phyloP scores from a whole-genome alignment of 1,284 basidiomycete genomes.

The Tilletia setariae region DNA sequence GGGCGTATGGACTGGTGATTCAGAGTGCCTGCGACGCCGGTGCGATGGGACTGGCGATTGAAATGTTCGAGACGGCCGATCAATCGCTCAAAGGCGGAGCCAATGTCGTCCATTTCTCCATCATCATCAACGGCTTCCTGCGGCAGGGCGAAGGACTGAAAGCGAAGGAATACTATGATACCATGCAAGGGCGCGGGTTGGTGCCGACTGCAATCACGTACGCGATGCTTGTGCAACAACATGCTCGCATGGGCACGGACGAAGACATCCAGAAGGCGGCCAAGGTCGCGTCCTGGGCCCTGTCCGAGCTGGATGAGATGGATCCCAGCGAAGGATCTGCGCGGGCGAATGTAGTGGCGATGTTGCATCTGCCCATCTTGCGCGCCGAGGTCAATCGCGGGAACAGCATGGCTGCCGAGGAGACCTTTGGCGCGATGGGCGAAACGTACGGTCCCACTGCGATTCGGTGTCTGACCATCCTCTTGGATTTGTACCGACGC shows the following conservation, averaged over 20 bases:
- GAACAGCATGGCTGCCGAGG: slow-evolving; percentile 15
- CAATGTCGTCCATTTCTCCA: slow-evolving; percentile 68
- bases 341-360: slow-evolving; percentile 19
- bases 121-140: slow-evolving; percentile 77
- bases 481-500: slow-evolving; percentile 8
- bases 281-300: slow-evolving; percentile 32
- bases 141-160: slow-evolving; percentile 61
- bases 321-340: background rate
- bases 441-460: background rate
- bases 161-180: slow-evolving; percentile 70
- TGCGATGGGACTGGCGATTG: slow-evolving; percentile 66
- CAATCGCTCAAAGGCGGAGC: slow-evolving; percentile 37
- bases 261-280: slow-evolving; percentile 26
- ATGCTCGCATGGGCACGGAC: slow-evolving; percentile 36
- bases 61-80: slow-evolving; percentile 61
- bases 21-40: slow-evolving; percentile 78
- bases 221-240: slow-evolving; percentile 60
- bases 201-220: slow-evolving; percentile 71
- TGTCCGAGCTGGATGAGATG: slow-evolving; percentile 28
- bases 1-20: slow-evolving; percentile 74
- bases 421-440: background rate
- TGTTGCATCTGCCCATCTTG: background rate
- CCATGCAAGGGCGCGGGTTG: slow-evolving; percentile 70
- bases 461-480: slow-evolving; percentile 9
- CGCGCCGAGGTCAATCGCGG: slow-evolving; percentile 13